phyloP scores from a whole-genome alignment of 805 yeast genomes.

The Sungouiozyma ichnusensis region DNA sequence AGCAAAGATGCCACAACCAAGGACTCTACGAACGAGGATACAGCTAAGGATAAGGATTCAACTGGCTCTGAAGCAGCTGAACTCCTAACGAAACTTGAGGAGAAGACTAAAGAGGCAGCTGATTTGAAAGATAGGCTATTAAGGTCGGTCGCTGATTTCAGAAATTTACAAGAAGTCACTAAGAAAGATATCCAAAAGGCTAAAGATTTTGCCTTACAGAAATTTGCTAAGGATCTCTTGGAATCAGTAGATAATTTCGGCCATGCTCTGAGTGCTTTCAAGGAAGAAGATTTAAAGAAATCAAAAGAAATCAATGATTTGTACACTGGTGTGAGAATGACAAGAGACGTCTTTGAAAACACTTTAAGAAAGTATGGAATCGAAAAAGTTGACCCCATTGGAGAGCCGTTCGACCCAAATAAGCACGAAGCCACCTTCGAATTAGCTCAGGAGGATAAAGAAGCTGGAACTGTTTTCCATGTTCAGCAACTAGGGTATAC shows the following conservation, averaged over 20 bases:
- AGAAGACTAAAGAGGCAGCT: slow-evolving; percentile 63
- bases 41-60: neutral
- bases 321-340: slow-evolving; percentile 85
- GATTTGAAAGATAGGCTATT: slow-evolving; percentile 75
- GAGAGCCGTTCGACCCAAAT: slow-evolving; percentile 83
- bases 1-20: neutral
- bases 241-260: slow-evolving; percentile 87
- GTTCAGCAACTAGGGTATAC: slow-evolving; percentile 88
- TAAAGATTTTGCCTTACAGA: slow-evolving; percentile 81
- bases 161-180: slow-evolving; percentile 84
- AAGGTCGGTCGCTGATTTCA: slow-evolving; percentile 83
- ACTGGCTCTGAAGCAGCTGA: slow-evolving; percentile 8
- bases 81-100: slow-evolving; percentile 42
- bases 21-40: neutral
- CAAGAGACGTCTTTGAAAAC: slow-evolving; percentile 74
- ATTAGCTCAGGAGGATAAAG: slow-evolving; percentile 74
- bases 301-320: slow-evolving; percentile 61
- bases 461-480: slow-evolving; percentile 85
- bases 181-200: slow-evolving; percentile 81
- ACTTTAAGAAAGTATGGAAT: slow-evolving; percentile 76
- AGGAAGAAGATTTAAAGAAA: slow-evolving; percentile 46
- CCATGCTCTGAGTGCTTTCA: slow-evolving; percentile 69
- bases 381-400: slow-evolving; percentile 69
- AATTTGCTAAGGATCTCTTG: slow-evolving; percentile 79
- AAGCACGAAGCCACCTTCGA: slow-evolving; percentile 89